Evolutionary conservation across 768 basidiomycete genomes (phyloP).

Genomic region (Cubamyces sp.): DNA sequence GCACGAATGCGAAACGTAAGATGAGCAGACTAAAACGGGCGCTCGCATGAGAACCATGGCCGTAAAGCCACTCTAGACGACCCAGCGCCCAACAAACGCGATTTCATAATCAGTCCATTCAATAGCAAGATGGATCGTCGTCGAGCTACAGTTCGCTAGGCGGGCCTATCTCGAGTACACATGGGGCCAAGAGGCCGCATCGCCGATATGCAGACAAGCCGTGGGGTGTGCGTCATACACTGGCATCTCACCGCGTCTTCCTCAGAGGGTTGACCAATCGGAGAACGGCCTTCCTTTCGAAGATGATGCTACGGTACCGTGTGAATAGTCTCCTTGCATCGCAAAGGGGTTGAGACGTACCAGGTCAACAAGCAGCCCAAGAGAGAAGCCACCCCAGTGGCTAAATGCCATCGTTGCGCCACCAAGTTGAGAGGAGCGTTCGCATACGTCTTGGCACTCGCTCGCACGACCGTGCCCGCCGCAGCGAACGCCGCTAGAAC

Average conservation of each 20-base stretch:
- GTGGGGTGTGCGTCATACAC: neutral
- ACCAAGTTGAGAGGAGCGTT: constrained; percentile 27
- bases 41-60: no score
- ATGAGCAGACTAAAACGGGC: no score
- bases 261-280: constrained; percentile 21
- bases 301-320: constrained; percentile 22
- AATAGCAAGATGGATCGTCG: no score
- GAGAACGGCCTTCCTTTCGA: constrained; percentile 30
- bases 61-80: no score
- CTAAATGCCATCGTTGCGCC: constrained; percentile 34
- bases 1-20: no score
- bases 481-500: constrained; percentile 33
- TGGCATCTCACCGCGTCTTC: constrained; percentile 2
- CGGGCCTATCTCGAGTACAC: no score
- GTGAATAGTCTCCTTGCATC: neutral
- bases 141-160: no score
- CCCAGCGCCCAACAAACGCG: no score
- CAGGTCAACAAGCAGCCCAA: constrained; percentile 31
- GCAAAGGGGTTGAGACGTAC: constrained; percentile 22
- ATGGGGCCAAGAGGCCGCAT: no score
- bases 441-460: constrained; percentile 27
- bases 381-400: constrained; percentile 30
- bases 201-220: no score
- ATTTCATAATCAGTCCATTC: no score
- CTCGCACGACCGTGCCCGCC: constrained; percentile 31